Conservation (phyloP, 257 asterid species). For the Solanum medicagineum region DNA sequence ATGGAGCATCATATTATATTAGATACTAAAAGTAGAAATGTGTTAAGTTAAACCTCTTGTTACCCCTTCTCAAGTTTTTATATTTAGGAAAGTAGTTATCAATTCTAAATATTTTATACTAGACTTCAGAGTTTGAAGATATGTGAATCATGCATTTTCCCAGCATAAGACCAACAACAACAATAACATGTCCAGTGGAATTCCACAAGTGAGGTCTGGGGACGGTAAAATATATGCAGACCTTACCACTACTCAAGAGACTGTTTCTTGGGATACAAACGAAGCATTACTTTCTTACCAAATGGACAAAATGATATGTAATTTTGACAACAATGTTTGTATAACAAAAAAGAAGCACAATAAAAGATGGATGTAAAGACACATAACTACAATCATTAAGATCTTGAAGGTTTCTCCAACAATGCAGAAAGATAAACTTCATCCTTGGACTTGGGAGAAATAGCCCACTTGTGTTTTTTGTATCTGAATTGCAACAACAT, state of each 20-base stretch:
- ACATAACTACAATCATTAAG: conserved; percentile 16
- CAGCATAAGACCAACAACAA: background rate
- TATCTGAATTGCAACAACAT: conserved; percentile 89
- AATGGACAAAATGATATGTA: background rate
- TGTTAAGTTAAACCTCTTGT: no score
- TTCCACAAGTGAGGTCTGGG: no score
- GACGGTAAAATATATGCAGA: no score
- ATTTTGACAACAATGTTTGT: background rate
- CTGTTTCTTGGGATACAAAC: background rate
- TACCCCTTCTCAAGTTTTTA: no score
- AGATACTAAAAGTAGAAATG: no score
- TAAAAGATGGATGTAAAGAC: background rate
- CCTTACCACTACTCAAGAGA: no score
- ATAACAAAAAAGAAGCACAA: background rate
- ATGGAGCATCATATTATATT: no score
- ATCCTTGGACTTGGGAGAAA: conserved; percentile 65
- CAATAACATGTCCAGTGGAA: no score
- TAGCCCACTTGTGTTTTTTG: conserved; percentile 66
- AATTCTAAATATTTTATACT: background rate
- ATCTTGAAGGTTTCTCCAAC: conserved; percentile 79
- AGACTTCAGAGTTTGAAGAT: background rate
- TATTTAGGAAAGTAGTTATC: no score
- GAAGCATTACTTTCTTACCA: background rate
- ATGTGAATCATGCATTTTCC: background rate
- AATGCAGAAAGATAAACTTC: conserved; percentile 72